Evolutionary conservation across 2,329 filamentous ascomycete genomes (phyloP).

Genomic region (Emericellopsis cladophorae): DNA sequence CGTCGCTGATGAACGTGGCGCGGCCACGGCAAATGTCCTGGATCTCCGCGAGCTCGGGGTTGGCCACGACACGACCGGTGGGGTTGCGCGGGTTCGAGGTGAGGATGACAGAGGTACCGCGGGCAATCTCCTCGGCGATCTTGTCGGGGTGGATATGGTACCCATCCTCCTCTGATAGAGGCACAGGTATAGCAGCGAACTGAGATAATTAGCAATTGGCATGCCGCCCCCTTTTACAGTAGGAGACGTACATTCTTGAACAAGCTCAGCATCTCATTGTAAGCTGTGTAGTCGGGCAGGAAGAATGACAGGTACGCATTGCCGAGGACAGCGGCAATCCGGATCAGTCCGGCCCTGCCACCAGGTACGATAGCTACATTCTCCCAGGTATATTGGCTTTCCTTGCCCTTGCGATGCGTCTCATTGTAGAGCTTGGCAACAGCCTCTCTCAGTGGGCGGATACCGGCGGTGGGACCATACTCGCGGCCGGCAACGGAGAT

Average conservation of each 20-base stretch:
- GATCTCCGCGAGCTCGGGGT: conserved; percentile 77
- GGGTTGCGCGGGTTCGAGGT: conserved; percentile 95
- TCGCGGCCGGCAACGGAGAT: conserved; percentile 70
- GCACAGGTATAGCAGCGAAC: conserved; percentile 80
- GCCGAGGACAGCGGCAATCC: conserved; percentile 86
- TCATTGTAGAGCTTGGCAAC: conserved; percentile 89
- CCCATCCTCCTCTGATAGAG: conserved; percentile 70
- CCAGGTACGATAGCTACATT: conserved; percentile 95
- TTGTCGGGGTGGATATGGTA: conserved; percentile 88
- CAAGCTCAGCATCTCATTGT: conserved; percentile 92
- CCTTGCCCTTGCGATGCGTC: conserved; percentile 78
- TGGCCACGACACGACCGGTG: conserved; percentile 75
- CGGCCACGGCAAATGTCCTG: conserved; percentile 86
- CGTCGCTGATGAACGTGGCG: conserved; percentile 86
- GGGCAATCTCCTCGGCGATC: conserved; percentile 80
- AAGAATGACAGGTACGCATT: conserved; percentile 92
- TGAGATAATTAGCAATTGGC: conserved; percentile 14
- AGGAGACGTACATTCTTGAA: conserved; percentile 61
- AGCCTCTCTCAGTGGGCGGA: conserved; percentile 78
- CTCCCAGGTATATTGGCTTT: conserved; percentile 89
- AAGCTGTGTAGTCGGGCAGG: conserved; percentile 89
- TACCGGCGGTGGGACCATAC: conserved; percentile 89
- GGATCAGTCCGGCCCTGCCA: conserved; percentile 81
- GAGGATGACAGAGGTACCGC: conserved; percentile 76
- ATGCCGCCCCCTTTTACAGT: not conserved